Evolutionary conservation across 2,329 filamentous ascomycete species (phyloP).

Genomic region (Didymella exigua): DNA sequence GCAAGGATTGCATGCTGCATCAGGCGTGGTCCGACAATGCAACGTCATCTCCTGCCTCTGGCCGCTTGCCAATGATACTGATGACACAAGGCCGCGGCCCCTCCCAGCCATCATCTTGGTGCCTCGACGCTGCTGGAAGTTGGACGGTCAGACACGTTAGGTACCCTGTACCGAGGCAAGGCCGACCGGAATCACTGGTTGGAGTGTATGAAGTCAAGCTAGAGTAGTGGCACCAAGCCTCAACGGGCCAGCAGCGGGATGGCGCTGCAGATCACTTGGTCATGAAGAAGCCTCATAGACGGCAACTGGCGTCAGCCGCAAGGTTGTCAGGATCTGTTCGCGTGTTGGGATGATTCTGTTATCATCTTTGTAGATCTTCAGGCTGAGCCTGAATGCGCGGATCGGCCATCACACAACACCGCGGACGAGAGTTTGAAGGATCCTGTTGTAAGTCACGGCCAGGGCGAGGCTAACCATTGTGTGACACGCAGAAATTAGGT

Average conservation of each 20-base stretch:
- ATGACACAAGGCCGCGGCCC: constrained; percentile 2
- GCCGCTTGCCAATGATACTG: constrained; percentile 5
- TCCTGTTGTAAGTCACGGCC: background rate
- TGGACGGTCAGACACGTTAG: background rate
- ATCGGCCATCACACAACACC: background rate
- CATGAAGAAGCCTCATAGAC: constrained; percentile 17
- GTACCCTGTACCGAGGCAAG: constrained; percentile 20
- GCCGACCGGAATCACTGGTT: constrained; percentile 25
- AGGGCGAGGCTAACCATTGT: background rate
- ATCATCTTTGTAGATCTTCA: background rate
- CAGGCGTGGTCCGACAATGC: constrained; percentile 11
- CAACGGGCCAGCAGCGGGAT: constrained; percentile 22
- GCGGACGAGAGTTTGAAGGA: background rate
- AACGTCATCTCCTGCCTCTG: constrained; percentile 9
- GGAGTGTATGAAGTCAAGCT: constrained; percentile 10
- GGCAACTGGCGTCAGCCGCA: constrained; percentile 13
- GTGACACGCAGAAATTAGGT: constrained; percentile 1
- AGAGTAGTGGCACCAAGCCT: constrained; percentile 17
- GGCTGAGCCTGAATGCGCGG: background rate
- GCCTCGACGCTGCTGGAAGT: background rate
- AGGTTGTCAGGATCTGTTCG: background rate
- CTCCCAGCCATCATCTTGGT: background rate
- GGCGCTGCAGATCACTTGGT: constrained; percentile 28
- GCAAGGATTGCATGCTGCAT: constrained; percentile 17
- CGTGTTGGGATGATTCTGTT: background rate